Percentiles rank a stretch among this genome's conserved stretches.
Conservation (phyloP, 148 eudicot genomes). For the Rhododendron williamsianum region DNA sequence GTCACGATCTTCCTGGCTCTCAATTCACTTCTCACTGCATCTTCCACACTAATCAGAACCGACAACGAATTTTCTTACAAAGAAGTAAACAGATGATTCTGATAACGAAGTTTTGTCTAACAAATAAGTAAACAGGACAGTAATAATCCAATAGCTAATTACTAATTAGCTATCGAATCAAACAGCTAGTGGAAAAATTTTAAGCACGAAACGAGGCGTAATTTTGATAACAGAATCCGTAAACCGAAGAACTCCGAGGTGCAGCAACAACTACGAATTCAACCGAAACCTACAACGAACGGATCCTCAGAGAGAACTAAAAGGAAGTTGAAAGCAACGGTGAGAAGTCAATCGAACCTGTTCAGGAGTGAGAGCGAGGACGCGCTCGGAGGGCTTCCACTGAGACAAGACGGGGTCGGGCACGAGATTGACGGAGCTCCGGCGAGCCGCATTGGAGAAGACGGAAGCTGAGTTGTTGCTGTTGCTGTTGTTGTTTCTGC, state of each 20-base stretch:
- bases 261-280: background rate
- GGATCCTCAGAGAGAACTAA: background rate
- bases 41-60: background rate
- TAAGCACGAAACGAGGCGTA: background rate
- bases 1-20: background rate
- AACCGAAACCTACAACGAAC: background rate
- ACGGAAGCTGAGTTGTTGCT: background rate
- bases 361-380: slow-evolving; percentile 28
- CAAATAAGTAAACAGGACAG: background rate
- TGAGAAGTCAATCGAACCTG: slow-evolving; percentile 24
- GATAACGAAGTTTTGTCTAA: background rate
- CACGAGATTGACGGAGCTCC: slow-evolving; percentile 25
- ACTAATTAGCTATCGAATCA: background rate
- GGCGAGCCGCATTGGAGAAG: slow-evolving; percentile 25
- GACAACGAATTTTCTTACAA: background rate
- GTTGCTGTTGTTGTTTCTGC: background rate
- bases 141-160: background rate
- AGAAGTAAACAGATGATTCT: background rate
- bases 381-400: slow-evolving; percentile 57
- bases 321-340: too few relatives aligned
- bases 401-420: slow-evolving; percentile 29
- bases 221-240: background rate
- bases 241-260: background rate
- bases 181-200: background rate
- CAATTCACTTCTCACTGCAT: background rate